Evolutionary conservation across 1,284 basidiomycete species (phyloP).

Genomic region (Rhodotorula sp.): DNA sequence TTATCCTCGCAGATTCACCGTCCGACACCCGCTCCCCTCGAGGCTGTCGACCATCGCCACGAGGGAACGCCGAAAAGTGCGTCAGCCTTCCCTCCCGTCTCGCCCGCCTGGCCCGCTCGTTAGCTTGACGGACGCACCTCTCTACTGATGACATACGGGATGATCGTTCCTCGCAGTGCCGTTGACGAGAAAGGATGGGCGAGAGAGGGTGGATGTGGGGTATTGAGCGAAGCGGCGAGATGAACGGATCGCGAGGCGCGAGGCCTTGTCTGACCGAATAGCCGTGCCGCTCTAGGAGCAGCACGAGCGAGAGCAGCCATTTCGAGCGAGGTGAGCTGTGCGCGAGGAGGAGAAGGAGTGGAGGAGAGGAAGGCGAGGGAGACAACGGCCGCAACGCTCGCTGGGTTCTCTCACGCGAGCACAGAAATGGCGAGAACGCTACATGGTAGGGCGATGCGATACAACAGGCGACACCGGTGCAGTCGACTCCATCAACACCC

Average conservation of each 20-base stretch:
- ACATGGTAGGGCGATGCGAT: no score
- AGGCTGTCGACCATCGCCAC: constrained; percentile 56
- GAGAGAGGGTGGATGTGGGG: not conserved
- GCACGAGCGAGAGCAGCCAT: not conserved
- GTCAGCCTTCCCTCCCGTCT: not conserved
- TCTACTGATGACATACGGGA: constrained; percentile 90
- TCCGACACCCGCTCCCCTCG: constrained; percentile 90
- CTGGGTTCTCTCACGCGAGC: not conserved
- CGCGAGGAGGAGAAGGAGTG: not conserved
- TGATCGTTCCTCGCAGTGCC: constrained; percentile 52
- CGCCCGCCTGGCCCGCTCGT: constrained; percentile 15
- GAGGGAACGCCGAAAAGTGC: not conserved
- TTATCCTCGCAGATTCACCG: not conserved
- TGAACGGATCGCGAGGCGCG: not conserved
- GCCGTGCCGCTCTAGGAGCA: not conserved
- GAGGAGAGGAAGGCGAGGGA: not conserved
- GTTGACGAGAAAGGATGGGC: not conserved
- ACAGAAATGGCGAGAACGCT: no score
- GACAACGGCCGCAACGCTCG: not conserved
- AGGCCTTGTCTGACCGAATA: not conserved
- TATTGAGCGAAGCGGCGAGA: not conserved
- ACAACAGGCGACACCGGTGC: no score
- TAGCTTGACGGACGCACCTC: constrained; percentile 58
- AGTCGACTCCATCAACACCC: no score
- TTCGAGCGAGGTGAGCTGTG: not conserved